These are phyloP conservation scores for Nicotiana otophora DNA, from an alignment of 257 asterid species.

Conservation along the genomic window DNA sequence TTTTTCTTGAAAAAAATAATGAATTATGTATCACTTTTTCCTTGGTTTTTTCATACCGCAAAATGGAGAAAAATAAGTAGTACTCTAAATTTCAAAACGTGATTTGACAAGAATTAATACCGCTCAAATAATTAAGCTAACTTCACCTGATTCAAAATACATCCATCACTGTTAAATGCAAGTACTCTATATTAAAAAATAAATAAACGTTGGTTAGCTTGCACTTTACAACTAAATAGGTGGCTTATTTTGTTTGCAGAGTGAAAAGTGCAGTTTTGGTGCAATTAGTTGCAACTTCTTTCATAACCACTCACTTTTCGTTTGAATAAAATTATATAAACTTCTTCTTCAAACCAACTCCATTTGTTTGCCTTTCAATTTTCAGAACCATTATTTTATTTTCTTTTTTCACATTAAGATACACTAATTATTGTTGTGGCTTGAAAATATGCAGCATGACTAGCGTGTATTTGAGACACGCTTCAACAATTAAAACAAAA, in stretches of 20 bases:
- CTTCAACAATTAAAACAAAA: too few species aligned
- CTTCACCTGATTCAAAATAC: background rate
- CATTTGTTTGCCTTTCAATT: background rate
- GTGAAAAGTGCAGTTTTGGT: constrained; percentile 24
- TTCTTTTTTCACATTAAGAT: background rate
- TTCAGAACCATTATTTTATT: background rate
- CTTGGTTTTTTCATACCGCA: background rate
- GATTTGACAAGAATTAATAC: too few species aligned
- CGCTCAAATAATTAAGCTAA: too few species aligned
- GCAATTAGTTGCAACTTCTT: constrained; percentile 48
- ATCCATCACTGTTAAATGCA: background rate
- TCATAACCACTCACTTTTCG: constrained; percentile 8
- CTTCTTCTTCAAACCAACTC: constrained; percentile 28
- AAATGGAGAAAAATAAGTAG: background rate
- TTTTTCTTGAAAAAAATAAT: background rate
- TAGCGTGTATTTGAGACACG: background rate
- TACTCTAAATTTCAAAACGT: background rate
- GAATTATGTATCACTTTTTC: background rate
- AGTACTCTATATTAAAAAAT: background rate
- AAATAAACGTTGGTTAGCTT: constrained; percentile 3
- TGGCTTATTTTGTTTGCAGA: constrained; percentile 24
- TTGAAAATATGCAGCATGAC: background rate
- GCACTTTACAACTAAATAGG: constrained; percentile 31
- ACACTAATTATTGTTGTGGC: background rate
- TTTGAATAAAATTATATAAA: constrained; percentile 13